Conservation (phyloP, 352 stramenopile species). For the Phytophthora brassicae region DNA sequence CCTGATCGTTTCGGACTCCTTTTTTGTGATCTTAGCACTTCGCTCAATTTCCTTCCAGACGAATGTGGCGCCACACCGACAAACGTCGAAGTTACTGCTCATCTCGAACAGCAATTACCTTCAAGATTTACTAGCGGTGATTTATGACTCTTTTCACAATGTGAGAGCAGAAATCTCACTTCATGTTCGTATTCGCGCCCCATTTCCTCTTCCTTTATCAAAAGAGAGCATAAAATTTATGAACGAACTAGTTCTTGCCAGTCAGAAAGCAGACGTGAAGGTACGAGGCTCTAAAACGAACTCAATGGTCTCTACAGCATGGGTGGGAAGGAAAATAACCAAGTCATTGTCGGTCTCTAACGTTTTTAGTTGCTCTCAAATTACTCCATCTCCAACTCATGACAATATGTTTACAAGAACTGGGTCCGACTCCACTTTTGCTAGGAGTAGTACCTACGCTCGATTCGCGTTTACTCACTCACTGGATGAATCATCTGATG, state of each 20-base stretch:
- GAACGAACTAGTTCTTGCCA: not conserved
- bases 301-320: not conserved
- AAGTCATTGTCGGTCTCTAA: not conserved
- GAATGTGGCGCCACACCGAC: constrained; percentile 5
- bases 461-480: not conserved
- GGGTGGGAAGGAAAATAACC: not conserved
- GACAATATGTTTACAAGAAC: not conserved
- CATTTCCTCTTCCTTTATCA: constrained; percentile 11
- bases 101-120: not conserved
- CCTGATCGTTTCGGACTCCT: constrained; percentile 14
- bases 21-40: constrained; percentile 2
- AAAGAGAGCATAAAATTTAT: constrained; percentile 10
- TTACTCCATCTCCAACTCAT: not conserved
- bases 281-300: too few relatives aligned
- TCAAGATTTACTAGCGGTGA: not conserved
- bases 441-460: not conserved
- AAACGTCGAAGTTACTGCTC: not conserved
- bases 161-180: not conserved
- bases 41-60: constrained; percentile 1
- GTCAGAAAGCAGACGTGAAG: not conserved
- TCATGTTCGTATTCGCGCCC: constrained; percentile 6
- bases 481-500: not conserved
- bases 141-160: not conserved
- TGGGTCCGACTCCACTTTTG: not conserved
- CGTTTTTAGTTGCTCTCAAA: not conserved